A percentile compares a stretch with the other conserved stretches of the same genome.
These are phyloP conservation scores for Porcisia hertigi DNA, from an alignment of 208 protist species.

Conservation along the genomic window DNA sequence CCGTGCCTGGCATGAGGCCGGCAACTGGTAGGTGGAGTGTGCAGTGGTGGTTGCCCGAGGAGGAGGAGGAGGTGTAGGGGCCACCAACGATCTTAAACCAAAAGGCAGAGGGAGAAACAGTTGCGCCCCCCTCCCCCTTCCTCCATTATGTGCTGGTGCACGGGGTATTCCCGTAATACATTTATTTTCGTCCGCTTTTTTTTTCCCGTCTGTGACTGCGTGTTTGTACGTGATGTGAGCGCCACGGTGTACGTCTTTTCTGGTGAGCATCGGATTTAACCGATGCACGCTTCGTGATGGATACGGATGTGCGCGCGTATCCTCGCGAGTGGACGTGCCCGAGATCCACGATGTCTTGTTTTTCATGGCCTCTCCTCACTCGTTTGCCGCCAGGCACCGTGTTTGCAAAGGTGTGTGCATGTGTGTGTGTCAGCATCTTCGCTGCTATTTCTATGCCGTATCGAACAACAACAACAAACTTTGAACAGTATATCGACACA, in stretches of 20 bases:
- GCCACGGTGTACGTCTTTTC: too few relatives aligned
- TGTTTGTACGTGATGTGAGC: neutral
- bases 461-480: neutral
- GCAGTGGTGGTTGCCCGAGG: neutral
- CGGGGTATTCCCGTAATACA: too few relatives aligned
- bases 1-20: slow-evolving; percentile 88
- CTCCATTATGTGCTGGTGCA: too few relatives aligned
- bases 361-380: neutral
- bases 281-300: too few relatives aligned
- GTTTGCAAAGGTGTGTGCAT: neutral
- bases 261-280: too few relatives aligned
- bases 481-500: neutral
- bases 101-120: neutral
- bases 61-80: neutral
- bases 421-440: too few relatives aligned
- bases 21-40: slow-evolving; percentile 67
- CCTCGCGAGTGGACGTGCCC: neutral
- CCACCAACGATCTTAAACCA: neutral
- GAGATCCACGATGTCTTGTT: neutral
- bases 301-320: neutral
- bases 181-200: neutral
- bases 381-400: neutral
- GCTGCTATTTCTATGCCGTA: too few relatives aligned
- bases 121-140: neutral
- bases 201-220: neutral